A percentile compares a stretch with the other conserved stretches of the same genome.
These are phyloP conservation scores for Thamnidium elegans DNA, from an alignment of 192 early-diverging fungal species.

Conservation along the genomic window DNA sequence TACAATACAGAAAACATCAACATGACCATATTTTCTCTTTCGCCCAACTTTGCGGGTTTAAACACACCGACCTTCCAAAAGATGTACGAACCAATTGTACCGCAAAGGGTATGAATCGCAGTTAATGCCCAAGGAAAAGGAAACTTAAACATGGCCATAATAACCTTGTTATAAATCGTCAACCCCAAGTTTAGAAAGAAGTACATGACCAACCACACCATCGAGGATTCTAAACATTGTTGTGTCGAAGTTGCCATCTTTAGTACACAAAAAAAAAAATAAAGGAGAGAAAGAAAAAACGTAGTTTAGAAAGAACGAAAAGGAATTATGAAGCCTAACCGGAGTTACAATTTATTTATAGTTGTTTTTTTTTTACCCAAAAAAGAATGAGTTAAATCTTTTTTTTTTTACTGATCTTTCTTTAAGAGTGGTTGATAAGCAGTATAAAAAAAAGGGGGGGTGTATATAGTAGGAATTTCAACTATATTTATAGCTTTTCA, in stretches of 20 bases:
- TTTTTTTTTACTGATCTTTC: neutral
- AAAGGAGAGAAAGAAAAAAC: neutral
- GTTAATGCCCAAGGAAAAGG: constrained; percentile 86
- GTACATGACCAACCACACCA: constrained; percentile 65
- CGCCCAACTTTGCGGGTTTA: constrained; percentile 50
- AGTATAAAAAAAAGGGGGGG: too few species aligned
- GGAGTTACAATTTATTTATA: too few species aligned
- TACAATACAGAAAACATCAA: constrained; percentile 81
- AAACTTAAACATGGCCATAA: constrained; percentile 71
- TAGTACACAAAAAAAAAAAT: constrained; percentile 1
- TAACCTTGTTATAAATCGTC: constrained; percentile 84
- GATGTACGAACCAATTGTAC: constrained; percentile 62
- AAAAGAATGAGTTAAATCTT: too few species aligned
- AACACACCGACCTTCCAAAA: constrained; percentile 49
- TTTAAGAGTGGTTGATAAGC: too few species aligned
- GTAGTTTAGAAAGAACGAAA: neutral
- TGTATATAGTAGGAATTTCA: too few species aligned
- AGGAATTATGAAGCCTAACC: too few species aligned
- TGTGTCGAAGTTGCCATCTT: neutral
- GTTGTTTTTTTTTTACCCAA: too few species aligned
- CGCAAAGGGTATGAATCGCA: constrained; percentile 74
- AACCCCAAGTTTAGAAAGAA: constrained; percentile 73
- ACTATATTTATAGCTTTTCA: too few species aligned
- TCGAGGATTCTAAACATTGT: constrained; percentile 13
- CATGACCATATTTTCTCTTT: constrained; percentile 62